Evolutionary conservation across 129 eudicot genomes (phyloP), one percentile per base, ranked within the genome.

Genomic region (Pseudognaphalium luteoalbum): DNA sequence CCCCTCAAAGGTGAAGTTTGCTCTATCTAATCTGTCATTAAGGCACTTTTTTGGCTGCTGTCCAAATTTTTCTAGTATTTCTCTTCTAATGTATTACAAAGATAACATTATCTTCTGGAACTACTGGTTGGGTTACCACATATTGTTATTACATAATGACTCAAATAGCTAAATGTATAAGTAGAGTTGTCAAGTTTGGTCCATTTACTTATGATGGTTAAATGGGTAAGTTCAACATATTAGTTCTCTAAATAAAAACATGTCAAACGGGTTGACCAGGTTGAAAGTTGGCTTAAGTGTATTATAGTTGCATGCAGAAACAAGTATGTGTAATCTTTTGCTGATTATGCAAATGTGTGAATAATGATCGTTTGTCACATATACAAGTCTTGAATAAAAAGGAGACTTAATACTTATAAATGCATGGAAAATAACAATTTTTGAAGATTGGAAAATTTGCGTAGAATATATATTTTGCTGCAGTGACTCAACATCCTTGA

Each of bases 1-100:
- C 91, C 98, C 70, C 87, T 87, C 33, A 88, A 87, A 87, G 98
- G 96, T 92, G 83, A 39, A 28, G 35, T 70, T 28, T n/a, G 19
- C 52, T 59, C 65, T 4, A 74, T 52, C 42, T 56, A 29, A 22
- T 54, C 66, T 66, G 4, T 47, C 57, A 52, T 37, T 30, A 44
- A 21, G 47, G 62, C 32, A n/a, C 32, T 32, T 29, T 2, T 70
- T 70, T 52, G 4, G 8, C 4, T 30, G 7, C 32, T 30, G 30
- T 71, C 20, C 19, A 17, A 42, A 25, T 51, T 11, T 52, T 37
- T 7, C n/a, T 51, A 56, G 34, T 6, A 3, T 30, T 47, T 62
- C 34, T 44, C 72, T 39, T 47, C 6, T 47, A 3, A 47, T 47
- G n/a, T n/a, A 47, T 47, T 12, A 14, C 54, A 47, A 47, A 12